Percentiles rank a stretch among this genome's conserved stretches.
Conservation (phyloP, 164 flowering plant species). For the Magnolia kwangsiensis region DNA sequence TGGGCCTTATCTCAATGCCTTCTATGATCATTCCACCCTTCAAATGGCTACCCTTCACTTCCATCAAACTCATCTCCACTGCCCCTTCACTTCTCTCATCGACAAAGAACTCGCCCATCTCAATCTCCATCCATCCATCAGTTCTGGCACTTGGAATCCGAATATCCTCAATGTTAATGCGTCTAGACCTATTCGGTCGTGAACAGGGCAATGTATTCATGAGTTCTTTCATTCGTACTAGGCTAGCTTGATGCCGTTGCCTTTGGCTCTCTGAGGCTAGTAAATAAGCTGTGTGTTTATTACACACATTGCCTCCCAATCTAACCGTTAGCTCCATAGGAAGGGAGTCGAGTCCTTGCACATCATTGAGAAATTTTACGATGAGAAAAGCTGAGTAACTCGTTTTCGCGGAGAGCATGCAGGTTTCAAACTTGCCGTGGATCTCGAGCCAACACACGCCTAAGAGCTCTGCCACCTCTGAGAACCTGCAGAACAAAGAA, state of each 20-base stretch:
- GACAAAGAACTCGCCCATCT: slow-evolving; percentile 48
- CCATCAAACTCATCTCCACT: slow-evolving; percentile 39
- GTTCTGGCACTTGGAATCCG: slow-evolving; percentile 27
- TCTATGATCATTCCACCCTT: slow-evolving; percentile 56
- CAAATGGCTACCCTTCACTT: slow-evolving; percentile 31
- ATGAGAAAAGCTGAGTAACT: slow-evolving; percentile 47
- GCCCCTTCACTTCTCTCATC: slow-evolving; percentile 29
- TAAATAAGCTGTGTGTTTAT: neutral
- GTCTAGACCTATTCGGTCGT: neutral
- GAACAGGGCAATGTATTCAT: neutral
- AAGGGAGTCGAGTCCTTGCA: slow-evolving; percentile 40
- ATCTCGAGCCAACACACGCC: slow-evolving; percentile 51
- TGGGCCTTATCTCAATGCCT: slow-evolving; percentile 68
- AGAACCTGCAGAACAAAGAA: slow-evolving; percentile 30
- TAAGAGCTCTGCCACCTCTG: slow-evolving; percentile 49
- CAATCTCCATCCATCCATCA: slow-evolving; percentile 59
- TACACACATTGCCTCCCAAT: neutral
- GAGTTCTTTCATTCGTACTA: neutral
- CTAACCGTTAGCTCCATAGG: slow-evolving; percentile 32
- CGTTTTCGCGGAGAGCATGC: slow-evolving; percentile 44
- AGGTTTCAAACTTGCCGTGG: slow-evolving; percentile 31
- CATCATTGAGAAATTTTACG: slow-evolving; percentile 31
- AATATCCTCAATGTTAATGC: neutral
- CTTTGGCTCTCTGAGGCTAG: neutral
- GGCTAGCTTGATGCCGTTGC: neutral